These are phyloP conservation scores for Phyllostachys edulis DNA, from an alignment of 176 grass and related monocot species.

Conservation along the genomic window DNA sequence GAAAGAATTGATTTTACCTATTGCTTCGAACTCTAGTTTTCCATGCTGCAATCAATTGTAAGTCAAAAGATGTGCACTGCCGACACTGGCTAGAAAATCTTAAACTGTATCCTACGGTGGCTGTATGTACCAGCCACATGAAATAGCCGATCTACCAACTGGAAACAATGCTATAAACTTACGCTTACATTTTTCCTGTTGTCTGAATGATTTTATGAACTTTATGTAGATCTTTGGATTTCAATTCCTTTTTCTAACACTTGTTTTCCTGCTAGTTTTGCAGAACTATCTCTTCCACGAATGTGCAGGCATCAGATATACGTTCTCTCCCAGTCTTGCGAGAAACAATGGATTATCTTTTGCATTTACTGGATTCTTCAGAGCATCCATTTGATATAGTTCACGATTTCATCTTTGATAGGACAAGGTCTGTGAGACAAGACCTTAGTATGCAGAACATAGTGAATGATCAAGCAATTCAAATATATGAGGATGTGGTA, in stretches of 20 bases:
- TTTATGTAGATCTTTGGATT: not conserved
- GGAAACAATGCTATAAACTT: conserved; percentile 1
- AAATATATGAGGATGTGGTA: conserved; percentile 93
- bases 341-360: conserved; percentile 74
- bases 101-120: not conserved
- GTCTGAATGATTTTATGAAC: conserved; percentile 17
- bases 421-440: conserved; percentile 86
- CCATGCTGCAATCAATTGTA: not conserved
- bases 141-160: not conserved
- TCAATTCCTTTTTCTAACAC: conserved; percentile 41
- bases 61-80: not conserved
- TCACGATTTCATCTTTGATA: conserved; percentile 97
- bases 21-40: not conserved
- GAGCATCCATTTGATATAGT: conserved; percentile 60
- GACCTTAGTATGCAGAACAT: conserved; percentile 85
- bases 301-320: conserved; percentile 62
- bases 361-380: conserved; percentile 58
- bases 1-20: not conserved
- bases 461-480: conserved; percentile 62
- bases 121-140: not conserved
- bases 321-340: conserved; percentile 63
- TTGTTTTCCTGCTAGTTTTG: conserved; percentile 68
- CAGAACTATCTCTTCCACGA: conserved; percentile 75
- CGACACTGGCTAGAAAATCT: not conserved
- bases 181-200: not conserved